Evolutionary conservation across 2,329 filamentous ascomycete genomes (phyloP).

Genomic region (Aspergillus udagawae): DNA sequence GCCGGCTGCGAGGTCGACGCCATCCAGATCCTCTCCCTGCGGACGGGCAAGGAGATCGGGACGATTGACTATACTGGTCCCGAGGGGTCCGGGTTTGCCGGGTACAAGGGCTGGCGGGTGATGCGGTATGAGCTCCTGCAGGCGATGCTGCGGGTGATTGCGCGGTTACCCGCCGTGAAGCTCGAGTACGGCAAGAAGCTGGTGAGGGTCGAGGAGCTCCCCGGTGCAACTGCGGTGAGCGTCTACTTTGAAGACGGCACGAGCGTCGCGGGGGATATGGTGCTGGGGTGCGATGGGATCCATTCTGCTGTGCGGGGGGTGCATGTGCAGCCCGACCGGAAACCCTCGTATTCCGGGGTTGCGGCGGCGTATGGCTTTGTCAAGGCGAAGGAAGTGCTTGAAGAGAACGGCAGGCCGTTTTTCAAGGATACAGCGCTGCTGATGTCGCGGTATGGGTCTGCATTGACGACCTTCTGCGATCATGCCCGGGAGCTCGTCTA

Average conservation of each 20-base stretch:
- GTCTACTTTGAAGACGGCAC: neutral
- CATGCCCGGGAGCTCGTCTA: slow-evolving; percentile 6
- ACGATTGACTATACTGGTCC: neutral
- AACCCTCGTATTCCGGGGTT: neutral
- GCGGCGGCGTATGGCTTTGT: neutral
- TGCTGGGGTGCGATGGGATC: slow-evolving; percentile 1
- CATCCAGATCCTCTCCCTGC: neutral
- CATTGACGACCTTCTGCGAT: slow-evolving; percentile 8
- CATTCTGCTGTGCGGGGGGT: slow-evolving; percentile 1
- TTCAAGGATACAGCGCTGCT: neutral
- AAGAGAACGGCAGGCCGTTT: neutral
- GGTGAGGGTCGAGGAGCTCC: neutral
- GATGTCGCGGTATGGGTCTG: neutral
- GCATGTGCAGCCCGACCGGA: neutral
- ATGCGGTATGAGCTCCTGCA: neutral
- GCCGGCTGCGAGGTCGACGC: neutral
- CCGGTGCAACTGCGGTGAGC: neutral
- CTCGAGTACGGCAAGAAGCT: neutral
- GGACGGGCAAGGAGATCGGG: neutral
- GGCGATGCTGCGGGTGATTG: neutral
- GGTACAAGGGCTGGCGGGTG: neutral
- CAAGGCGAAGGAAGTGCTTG: neutral
- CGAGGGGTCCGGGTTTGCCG: neutral
- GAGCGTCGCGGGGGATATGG: neutral
- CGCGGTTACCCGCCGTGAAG: neutral